Evolutionary conservation across 2,329 filamentous ascomycete species (phyloP).

Genomic region (Xylariaceae sp.): DNA sequence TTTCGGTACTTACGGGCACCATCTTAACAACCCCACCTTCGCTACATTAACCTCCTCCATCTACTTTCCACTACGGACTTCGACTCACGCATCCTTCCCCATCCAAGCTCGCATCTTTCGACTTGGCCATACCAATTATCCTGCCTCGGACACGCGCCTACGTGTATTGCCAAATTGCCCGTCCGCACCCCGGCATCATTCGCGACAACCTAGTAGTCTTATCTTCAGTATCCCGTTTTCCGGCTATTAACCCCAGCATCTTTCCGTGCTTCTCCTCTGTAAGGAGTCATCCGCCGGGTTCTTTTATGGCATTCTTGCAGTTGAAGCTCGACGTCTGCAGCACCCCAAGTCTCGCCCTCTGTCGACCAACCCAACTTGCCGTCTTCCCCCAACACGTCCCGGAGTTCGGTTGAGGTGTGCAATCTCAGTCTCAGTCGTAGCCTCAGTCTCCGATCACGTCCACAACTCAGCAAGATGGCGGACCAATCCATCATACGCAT

Average conservation of each 20-base stretch:
- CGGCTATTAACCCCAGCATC: too few relatives aligned
- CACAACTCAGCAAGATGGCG: slow-evolving; percentile 49
- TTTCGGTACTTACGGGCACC: not conserved
- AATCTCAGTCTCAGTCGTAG: not conserved
- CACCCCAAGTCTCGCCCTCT: too few relatives aligned
- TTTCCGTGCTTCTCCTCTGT: too few relatives aligned
- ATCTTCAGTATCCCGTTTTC: too few relatives aligned
- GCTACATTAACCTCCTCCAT: not conserved
- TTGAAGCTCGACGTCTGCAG: too few relatives aligned
- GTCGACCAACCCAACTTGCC: not conserved
- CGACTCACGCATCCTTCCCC: not conserved
- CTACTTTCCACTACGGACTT: not conserved
- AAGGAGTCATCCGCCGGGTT: not conserved
- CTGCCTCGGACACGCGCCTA: not conserved
- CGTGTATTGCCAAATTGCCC: not conserved
- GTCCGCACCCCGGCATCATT: not conserved
- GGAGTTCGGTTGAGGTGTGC: slow-evolving; percentile 12
- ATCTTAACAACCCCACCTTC: not conserved
- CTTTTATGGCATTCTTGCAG: not conserved
- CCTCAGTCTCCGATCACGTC: slow-evolving; percentile 5
- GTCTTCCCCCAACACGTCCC: not conserved
- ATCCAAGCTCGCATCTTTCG: not conserved
- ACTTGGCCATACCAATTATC: not conserved
- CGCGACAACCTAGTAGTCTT: too few relatives aligned
- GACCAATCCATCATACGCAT: slow-evolving; percentile 87